Conservation (phyloP, 495 filamentous ascomycete species). For the Hypoxylon subgilvum region DNA sequence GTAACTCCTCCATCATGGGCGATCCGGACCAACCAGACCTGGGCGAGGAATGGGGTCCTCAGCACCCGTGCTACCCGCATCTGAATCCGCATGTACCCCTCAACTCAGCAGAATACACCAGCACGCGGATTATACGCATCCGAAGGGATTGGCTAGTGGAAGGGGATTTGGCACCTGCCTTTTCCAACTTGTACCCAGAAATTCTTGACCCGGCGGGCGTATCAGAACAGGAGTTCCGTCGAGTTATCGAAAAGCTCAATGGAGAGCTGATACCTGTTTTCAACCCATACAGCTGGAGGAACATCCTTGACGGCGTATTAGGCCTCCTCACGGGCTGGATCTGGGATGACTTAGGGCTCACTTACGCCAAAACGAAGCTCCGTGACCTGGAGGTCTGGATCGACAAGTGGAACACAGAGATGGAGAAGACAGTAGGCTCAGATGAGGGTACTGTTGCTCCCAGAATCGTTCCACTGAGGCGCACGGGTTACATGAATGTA, state of each 20-base stretch:
- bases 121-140: constrained; percentile 89
- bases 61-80: constrained; percentile 91
- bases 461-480: constrained; percentile 74
- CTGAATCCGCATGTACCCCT: constrained; percentile 88
- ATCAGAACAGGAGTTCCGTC: constrained; percentile 80
- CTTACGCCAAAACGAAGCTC: constrained; percentile 71
- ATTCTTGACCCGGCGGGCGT: constrained; percentile 84
- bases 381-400: constrained; percentile 74
- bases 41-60: constrained; percentile 79
- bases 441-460: constrained; percentile 64
- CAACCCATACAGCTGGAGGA: constrained; percentile 71
- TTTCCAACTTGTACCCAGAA: constrained; percentile 93
- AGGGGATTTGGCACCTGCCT: constrained; percentile 91
- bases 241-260: constrained; percentile 79
- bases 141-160: constrained; percentile 86
- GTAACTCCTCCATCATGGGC: constrained; percentile 60
- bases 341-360: constrained; percentile 86
- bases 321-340: constrained; percentile 87
- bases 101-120: constrained; percentile 71
- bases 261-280: constrained; percentile 72
- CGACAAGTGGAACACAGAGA: constrained; percentile 77
- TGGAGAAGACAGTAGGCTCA: constrained; percentile 57
- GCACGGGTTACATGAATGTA: constrained; percentile 87
- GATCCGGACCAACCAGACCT: constrained; percentile 57
- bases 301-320: constrained; percentile 75